Conservation (phyloP, 495 filamentous ascomycete genomes). For the Trichocladium uniseriatum region DNA sequence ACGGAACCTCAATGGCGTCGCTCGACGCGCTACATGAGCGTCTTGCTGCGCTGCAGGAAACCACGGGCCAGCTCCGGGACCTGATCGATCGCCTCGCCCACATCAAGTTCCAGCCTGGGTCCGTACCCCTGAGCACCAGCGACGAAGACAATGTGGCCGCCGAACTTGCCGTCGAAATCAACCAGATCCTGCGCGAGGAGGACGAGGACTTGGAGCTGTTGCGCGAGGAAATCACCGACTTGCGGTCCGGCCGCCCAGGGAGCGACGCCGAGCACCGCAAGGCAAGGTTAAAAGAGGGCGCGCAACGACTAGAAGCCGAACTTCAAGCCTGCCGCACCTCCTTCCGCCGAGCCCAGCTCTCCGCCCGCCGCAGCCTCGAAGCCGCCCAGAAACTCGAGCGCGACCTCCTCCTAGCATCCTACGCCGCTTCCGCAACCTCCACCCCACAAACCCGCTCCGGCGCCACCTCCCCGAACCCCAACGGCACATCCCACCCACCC, state of each 20-base stretch:
- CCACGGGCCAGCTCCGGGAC: slow-evolving; percentile 57
- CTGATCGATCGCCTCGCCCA: slow-evolving; percentile 66
- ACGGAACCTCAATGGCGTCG: slow-evolving; percentile 28
- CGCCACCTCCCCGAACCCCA: slow-evolving; percentile 6
- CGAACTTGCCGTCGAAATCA: slow-evolving; percentile 79
- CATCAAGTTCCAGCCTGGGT: slow-evolving; percentile 55
- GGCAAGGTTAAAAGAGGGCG: slow-evolving; percentile 52
- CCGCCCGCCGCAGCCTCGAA: slow-evolving; percentile 68
- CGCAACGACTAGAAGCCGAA: slow-evolving; percentile 55
- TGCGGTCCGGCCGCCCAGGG: slow-evolving; percentile 39
- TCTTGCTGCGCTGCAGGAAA: slow-evolving; percentile 57
- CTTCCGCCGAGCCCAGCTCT: slow-evolving; percentile 77
- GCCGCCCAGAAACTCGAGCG: slow-evolving; percentile 65
- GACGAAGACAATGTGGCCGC: slow-evolving; percentile 54
- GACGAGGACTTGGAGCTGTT: slow-evolving; percentile 82
- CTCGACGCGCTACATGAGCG: slow-evolving; percentile 54
- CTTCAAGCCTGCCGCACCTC: slow-evolving; percentile 61
- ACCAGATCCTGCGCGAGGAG: slow-evolving; percentile 68
- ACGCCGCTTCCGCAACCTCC: slow-evolving; percentile 32
- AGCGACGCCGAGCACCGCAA: slow-evolving; percentile 44
- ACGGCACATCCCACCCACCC: too few species aligned
- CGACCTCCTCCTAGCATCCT: slow-evolving; percentile 62
- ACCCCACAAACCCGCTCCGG: slow-evolving; percentile 13
- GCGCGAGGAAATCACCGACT: slow-evolving; percentile 64
- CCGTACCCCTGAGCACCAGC: slow-evolving; percentile 33